Conservation (phyloP, 768 basidiomycete species). For the Podaxis mareebaensis region DNA sequence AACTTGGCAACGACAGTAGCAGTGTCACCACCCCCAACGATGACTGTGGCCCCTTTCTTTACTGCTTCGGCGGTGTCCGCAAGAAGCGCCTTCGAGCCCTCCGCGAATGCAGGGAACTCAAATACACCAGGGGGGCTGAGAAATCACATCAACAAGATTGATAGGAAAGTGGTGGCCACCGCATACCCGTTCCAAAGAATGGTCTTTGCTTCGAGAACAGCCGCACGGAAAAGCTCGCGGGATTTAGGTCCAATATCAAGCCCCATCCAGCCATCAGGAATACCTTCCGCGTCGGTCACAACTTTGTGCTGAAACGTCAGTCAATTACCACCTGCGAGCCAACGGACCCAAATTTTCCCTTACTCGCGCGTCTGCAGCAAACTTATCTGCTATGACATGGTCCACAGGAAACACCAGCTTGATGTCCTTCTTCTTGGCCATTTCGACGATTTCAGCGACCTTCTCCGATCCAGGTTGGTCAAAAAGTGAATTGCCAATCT, state of each 20-base stretch:
- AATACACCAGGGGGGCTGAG: slow-evolving; percentile 94
- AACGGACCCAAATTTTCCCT: slow-evolving; percentile 18
- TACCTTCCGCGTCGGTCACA: slow-evolving; percentile 84
- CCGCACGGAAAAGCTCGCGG: slow-evolving; percentile 71
- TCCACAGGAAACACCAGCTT: slow-evolving; percentile 96
- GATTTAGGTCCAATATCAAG: slow-evolving; percentile 90
- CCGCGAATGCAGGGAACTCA: slow-evolving; percentile 91
- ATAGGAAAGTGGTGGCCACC: neutral
- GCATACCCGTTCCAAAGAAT: slow-evolving; percentile 94
- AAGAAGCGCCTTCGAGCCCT: slow-evolving; percentile 81
- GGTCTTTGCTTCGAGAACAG: slow-evolving; percentile 88
- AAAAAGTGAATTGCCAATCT: slow-evolving; percentile 96
- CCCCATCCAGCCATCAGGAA: slow-evolving; percentile 93
- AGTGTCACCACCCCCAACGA: slow-evolving; percentile 94
- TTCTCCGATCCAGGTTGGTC: slow-evolving; percentile 88
- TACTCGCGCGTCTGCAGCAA: slow-evolving; percentile 87
- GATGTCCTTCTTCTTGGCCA: slow-evolving; percentile 90
- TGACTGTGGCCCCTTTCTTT: slow-evolving; percentile 83
- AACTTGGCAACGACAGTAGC: slow-evolving; percentile 95
- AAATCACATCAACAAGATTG: neutral
- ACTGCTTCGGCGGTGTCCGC: slow-evolving; percentile 88
- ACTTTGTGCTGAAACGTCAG: slow-evolving; percentile 50
- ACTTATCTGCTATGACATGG: slow-evolving; percentile 93
- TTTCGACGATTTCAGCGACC: slow-evolving; percentile 80
- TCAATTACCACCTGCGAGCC: neutral